Evolutionary conservation across 108 stramenopile species (phyloP).

Genomic region (Cylindrotheca fusiformis): DNA sequence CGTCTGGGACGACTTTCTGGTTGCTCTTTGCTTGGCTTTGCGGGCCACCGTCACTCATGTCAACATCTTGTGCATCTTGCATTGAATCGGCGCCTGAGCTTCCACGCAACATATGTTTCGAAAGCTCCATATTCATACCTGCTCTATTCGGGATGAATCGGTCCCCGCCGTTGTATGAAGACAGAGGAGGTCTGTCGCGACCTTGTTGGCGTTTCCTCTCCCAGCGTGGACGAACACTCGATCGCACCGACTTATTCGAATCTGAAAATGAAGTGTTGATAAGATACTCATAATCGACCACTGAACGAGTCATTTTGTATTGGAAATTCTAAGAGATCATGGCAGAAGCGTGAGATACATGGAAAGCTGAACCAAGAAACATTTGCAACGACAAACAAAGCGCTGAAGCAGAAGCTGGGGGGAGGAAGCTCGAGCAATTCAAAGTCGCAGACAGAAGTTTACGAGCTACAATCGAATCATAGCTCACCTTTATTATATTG

Average conservation of each 20-base stretch:
- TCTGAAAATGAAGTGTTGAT: constrained; percentile 84
- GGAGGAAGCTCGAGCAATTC: too few relatives aligned
- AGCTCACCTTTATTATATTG: too few relatives aligned
- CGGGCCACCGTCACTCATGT: constrained; percentile 59
- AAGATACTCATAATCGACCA: constrained; percentile 83
- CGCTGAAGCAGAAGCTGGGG: neutral
- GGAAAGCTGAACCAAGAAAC: neutral
- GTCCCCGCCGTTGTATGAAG: constrained; percentile 37
- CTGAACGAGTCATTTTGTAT: constrained; percentile 62
- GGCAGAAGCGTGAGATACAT: neutral
- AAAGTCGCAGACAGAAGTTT: too few relatives aligned
- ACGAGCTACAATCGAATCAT: too few relatives aligned
- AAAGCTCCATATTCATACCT: constrained; percentile 69
- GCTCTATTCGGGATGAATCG: constrained; percentile 77
- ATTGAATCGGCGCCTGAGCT: too few relatives aligned
- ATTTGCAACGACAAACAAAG: too few relatives aligned
- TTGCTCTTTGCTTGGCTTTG: constrained; percentile 16
- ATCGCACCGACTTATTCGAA: constrained; percentile 71
- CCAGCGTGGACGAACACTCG: constrained; percentile 79
- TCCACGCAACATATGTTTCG: constrained; percentile 54
- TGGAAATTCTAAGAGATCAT: neutral
- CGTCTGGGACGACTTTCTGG: constrained; percentile 75
- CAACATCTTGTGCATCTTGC: constrained; percentile 36
- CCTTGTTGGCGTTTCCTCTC: constrained; percentile 63
- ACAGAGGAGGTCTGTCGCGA: constrained; percentile 20